Conservation (phyloP, 1,139 yeast genomes). For the Sugiyamaella paludigena region DNA sequence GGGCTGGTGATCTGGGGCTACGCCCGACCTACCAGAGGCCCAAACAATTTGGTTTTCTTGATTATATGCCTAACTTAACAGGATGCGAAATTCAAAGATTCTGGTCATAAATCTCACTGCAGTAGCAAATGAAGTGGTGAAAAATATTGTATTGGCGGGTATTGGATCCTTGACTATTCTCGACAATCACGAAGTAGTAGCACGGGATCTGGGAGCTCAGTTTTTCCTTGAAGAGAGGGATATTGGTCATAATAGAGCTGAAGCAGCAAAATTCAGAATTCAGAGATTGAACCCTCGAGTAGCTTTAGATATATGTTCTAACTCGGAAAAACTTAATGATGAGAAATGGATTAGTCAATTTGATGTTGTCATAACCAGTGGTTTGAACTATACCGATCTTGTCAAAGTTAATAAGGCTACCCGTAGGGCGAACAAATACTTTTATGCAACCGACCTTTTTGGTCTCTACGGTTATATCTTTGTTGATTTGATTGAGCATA, state of each 20-base stretch:
- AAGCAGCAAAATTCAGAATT: slow-evolving; percentile 54
- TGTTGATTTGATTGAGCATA: slow-evolving; percentile 70
- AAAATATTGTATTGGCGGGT: slow-evolving; percentile 87
- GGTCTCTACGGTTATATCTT: slow-evolving; percentile 84
- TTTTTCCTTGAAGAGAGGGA: slow-evolving; percentile 60
- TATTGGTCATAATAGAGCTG: slow-evolving; percentile 42
- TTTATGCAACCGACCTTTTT: slow-evolving; percentile 66
- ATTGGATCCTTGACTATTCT: slow-evolving; percentile 71
- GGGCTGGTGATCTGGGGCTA: background rate
- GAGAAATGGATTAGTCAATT: slow-evolving; percentile 53
- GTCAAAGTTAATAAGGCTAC: slow-evolving; percentile 48
- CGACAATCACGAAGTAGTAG: slow-evolving; percentile 56
- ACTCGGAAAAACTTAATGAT: slow-evolving; percentile 30
- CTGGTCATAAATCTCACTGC: slow-evolving; percentile 68
- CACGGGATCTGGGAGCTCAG: slow-evolving; percentile 70
- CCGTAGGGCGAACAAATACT: slow-evolving; percentile 56
- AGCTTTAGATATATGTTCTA: slow-evolving; percentile 39
- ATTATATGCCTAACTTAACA: slow-evolving; percentile 22
- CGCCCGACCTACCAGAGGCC: background rate
- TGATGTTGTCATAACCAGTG: slow-evolving; percentile 76
- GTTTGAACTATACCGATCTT: slow-evolving; percentile 46
- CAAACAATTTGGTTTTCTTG: no score
- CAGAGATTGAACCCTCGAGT: slow-evolving; percentile 80
- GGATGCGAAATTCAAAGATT: slow-evolving; percentile 71
- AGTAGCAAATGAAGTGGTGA: slow-evolving; percentile 74